Percentiles rank a stretch among this genome's conserved stretches.
These are phyloP conservation scores for Arthrobotrys sphaeroides DNA, from an alignment of 2,329 filamentous ascomycete species.

Conservation along the genomic window DNA sequence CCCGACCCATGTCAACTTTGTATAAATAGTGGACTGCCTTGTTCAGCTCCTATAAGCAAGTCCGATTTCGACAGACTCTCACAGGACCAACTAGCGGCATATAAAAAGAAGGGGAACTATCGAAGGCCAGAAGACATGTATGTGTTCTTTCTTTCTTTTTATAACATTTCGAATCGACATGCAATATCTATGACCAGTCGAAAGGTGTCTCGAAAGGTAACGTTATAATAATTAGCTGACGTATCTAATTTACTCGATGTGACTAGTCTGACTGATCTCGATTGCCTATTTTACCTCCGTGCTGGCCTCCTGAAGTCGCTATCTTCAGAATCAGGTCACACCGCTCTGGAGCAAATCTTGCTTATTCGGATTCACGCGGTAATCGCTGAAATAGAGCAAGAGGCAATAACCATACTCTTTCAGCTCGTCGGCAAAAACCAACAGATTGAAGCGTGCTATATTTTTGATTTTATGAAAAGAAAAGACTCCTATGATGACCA, in stretches of 20 bases:
- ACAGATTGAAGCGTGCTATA: not conserved
- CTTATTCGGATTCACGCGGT: not conserved
- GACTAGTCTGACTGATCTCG: not conserved
- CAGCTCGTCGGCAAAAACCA: not conserved
- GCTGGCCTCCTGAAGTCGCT: not conserved
- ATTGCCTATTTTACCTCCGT: constrained; percentile 15
- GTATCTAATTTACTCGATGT: not conserved
- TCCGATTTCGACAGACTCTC: not conserved
- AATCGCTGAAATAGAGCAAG: not conserved
- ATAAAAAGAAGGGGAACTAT: not conserved
- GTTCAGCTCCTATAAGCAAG: constrained; percentile 3
- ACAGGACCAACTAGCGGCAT: not conserved
- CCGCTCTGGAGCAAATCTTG: not conserved
- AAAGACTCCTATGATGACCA: not conserved
- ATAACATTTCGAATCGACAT: no score
- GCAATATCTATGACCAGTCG: not conserved
- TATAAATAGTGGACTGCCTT: not conserved
- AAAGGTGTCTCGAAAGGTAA: no score
- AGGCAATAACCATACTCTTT: not conserved
- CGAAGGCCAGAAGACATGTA: not conserved
- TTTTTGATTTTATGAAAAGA: not conserved
- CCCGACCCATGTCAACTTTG: constrained; percentile 4
- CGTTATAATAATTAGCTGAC: not conserved
- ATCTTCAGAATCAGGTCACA: not conserved
- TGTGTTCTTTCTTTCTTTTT: not conserved